Evolutionary conservation across 352 stramenopile genomes (phyloP).

Genomic region (Pythium sp.): DNA sequence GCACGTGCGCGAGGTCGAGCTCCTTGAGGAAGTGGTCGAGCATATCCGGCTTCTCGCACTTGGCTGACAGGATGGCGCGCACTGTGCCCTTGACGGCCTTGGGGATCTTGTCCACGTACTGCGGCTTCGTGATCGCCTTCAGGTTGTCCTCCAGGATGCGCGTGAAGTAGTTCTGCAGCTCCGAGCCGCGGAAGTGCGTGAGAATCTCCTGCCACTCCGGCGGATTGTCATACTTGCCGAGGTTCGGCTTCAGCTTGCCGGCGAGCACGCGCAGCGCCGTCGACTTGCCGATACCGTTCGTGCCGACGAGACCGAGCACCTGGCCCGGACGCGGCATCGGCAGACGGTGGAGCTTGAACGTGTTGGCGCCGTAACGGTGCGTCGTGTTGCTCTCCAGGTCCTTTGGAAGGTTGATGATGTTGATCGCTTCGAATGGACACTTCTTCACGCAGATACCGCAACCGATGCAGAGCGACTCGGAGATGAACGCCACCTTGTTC

Average conservation of each 20-base stretch:
- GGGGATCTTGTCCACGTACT: constrained; percentile 99
- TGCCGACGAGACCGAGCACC: constrained; percentile 98
- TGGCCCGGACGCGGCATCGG: constrained; percentile 98
- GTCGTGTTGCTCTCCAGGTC: constrained; percentile 99
- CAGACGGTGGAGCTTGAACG: constrained; percentile 99
- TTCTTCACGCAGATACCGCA: constrained; percentile 99
- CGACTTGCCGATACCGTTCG: constrained; percentile 99
- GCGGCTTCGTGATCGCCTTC: constrained; percentile 99
- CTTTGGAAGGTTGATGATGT: constrained; percentile 99
- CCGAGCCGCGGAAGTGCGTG: constrained; percentile 96
- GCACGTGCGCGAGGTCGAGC: constrained; percentile 96
- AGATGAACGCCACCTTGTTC: constrained; percentile 98
- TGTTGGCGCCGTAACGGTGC: constrained; percentile 99
- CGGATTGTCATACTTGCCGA: constrained; percentile 95
- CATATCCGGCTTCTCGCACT: constrained; percentile 89
- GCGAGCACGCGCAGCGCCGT: constrained; percentile 99
- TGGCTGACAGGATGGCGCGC: constrained; percentile 90
- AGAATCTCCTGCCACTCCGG: constrained; percentile 99
- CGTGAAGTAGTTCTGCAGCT: constrained; percentile 99
- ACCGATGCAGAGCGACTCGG: constrained; percentile 98
- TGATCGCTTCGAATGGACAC: constrained; percentile 99
- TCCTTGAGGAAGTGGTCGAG: constrained; percentile 86
- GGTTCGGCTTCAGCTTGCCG: constrained; percentile 99
- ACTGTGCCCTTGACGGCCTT: constrained; percentile 95
- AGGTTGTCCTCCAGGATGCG: constrained; percentile 99